These are phyloP conservation scores for Hibiscus tridactylites DNA, from an alignment of 345 rosid genomes.

Conservation along the genomic window DNA sequence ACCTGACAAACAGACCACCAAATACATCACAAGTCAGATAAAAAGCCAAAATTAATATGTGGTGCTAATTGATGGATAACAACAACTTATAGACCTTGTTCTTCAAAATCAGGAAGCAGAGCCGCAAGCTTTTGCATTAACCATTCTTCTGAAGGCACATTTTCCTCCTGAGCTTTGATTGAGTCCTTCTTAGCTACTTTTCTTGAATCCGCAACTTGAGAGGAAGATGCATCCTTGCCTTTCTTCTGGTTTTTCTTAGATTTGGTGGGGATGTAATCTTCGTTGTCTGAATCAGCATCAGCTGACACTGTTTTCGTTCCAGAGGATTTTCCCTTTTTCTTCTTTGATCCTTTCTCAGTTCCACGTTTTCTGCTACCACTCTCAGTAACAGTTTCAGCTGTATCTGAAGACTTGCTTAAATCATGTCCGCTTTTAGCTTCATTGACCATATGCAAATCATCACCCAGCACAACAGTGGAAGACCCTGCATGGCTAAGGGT, in stretches of 20 bases:
- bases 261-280: constrained; percentile 53
- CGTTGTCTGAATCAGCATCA: constrained; percentile 52
- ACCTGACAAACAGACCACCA: constrained; percentile 38
- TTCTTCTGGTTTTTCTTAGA: constrained; percentile 83
- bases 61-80: not conserved
- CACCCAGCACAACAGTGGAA: constrained; percentile 23
- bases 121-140: constrained; percentile 49
- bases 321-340: constrained; percentile 71
- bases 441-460: constrained; percentile 22
- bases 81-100: constrained; percentile 46
- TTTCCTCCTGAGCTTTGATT: constrained; percentile 48
- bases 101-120: constrained; percentile 71
- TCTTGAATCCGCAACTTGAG: constrained; percentile 47
- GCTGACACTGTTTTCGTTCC: constrained; percentile 37
- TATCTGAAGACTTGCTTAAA: constrained; percentile 38
- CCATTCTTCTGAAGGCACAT: constrained; percentile 76
- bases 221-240: constrained; percentile 59
- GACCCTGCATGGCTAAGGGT: constrained; percentile 46
- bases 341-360: constrained; percentile 62
- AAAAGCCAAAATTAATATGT: not conserved
- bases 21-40: constrained; percentile 6
- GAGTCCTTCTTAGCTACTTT: constrained; percentile 59
- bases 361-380: constrained; percentile 31
- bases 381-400: constrained; percentile 40
- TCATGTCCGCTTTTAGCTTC: constrained; percentile 40